Evolutionary conservation across 1,139 yeast genomes (phyloP), one percentile per base, ranked within the genome.

Genomic region (Kodamaea plutei): DNA sequence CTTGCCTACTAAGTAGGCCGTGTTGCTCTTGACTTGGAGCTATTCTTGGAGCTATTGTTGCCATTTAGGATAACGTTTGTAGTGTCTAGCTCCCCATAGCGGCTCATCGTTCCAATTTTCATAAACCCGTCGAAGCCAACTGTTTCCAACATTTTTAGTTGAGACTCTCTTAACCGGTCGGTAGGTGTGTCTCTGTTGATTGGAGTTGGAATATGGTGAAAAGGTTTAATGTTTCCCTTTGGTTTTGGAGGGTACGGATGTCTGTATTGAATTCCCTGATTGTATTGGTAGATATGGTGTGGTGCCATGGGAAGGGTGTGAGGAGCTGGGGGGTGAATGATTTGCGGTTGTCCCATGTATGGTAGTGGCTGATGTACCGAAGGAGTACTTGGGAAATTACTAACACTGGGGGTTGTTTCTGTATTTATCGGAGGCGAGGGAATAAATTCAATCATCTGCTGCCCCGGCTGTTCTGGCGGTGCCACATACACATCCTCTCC

Each of bases 71-170:
- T 9, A 7, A 17, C 20, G 7, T 47, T 37, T 3, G 52, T 40
- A 2, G 61, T 45, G 11, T 60, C 61, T 15, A 54, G 49, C 20
- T 47, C 52, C 1, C 64, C 65, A 30, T 57, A 59, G 23, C 64
- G 42, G 27, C 53, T 55, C 5, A n/a, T n/a, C n/a, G n/a, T n/a
- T n/a, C 49, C 36, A 1, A 47, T 39, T 4, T 41, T 51, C 36
- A 43, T 34, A 3, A 45, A 22, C 8, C 43, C 48, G 24, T 50
- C 44, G 33, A 48, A 52, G 16, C 50, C 54, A 6, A 57, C 44
- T 31, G 41, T 36, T 12, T 51, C 52, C 32, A 58, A 41, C 10
- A 58, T 39, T 10, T 47, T 44, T 7, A 40, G 40, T 33, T 56
- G 62, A 3, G 52, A 46, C 20, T 50, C 49, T 20, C 47, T 44